Evolutionary conservation across 345 rosid genomes (phyloP).

Genomic region (Eucalyptus pauciflora): DNA sequence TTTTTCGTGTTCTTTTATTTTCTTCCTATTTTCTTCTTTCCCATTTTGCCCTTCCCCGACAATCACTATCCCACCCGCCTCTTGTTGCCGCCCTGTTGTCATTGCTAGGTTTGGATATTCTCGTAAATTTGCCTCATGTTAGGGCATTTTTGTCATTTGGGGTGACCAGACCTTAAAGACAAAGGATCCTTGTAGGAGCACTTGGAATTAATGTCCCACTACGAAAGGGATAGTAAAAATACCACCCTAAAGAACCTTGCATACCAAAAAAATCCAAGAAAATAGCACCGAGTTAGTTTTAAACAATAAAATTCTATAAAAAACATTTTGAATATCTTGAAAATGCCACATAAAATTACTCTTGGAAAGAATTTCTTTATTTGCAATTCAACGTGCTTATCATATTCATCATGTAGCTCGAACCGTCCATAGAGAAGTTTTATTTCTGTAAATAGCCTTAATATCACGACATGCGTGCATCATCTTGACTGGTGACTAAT

Average conservation of each 20-base stretch:
- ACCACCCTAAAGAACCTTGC: neutral
- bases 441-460: neutral
- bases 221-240: neutral
- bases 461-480: neutral
- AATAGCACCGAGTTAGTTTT: neutral
- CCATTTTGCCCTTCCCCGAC: neutral
- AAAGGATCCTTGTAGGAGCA: neutral
- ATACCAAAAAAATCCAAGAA: neutral
- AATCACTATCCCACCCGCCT: neutral
- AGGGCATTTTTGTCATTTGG: neutral
- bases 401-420: neutral
- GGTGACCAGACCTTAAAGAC: neutral
- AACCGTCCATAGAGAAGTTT: neutral
- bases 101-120: neutral
- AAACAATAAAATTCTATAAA: neutral
- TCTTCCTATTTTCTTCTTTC: neutral
- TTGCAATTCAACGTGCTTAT: neutral
- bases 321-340: neutral
- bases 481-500: fast-evolving
- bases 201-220: neutral
- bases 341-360: neutral
- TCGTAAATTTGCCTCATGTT: neutral
- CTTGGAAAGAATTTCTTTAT: neutral
- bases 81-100: fast-evolving
- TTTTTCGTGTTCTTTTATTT: neutral